phyloP scores from a whole-genome alignment of 805 yeast genomes.

The Saccharomycopsis microspora region DNA sequence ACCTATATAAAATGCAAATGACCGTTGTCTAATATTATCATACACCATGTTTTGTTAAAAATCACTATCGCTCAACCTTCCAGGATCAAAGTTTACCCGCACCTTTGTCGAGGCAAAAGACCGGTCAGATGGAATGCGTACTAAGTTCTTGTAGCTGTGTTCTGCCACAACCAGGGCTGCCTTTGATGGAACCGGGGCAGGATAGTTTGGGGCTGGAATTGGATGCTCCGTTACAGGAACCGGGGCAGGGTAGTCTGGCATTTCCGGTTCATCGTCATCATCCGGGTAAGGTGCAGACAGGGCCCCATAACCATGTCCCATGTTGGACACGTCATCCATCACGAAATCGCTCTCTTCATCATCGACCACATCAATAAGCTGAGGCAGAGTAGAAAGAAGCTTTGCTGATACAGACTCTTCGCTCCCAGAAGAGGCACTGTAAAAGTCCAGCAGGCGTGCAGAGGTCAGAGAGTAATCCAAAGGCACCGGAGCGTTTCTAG shows the following conservation, averaged over 20 bases:
- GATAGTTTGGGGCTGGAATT: constrained; percentile 1
- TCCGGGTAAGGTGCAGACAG: too few species aligned
- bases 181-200: background rate
- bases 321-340: too few species aligned
- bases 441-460: constrained; percentile 8
- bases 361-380: too few species aligned
- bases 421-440: constrained; percentile 7
- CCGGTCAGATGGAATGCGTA: constrained; percentile 3
- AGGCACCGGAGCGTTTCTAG: background rate
- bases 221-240: background rate
- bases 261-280: background rate
- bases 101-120: constrained; percentile 13
- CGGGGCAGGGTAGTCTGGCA: constrained; percentile 2
- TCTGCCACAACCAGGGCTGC: background rate
- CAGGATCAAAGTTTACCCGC: constrained; percentile 4
- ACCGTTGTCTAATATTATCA: too few species aligned
- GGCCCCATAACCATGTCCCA: too few species aligned
- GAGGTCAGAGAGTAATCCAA: constrained; percentile 10
- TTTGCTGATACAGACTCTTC: background rate
- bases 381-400: background rate
- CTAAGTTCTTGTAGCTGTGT: constrained; percentile 9
- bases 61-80: background rate
- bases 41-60: too few species aligned
- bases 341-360: too few species aligned
- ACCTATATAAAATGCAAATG: too few species aligned